These are phyloP conservation scores for Alectoria sarmentosa DNA, from an alignment of 495 filamentous ascomycete species.

Conservation along the genomic window DNA sequence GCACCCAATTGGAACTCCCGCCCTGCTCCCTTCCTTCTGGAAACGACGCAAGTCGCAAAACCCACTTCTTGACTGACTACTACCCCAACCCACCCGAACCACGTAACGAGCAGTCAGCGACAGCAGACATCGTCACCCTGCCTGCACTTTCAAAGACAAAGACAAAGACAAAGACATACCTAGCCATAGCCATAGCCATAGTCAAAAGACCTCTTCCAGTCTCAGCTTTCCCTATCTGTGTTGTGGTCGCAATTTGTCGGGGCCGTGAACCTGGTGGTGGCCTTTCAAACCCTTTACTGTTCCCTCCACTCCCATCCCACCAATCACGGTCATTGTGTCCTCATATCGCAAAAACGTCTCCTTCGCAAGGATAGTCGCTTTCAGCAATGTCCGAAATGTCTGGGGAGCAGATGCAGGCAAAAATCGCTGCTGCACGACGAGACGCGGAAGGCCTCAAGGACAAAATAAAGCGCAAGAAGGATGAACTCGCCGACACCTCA, in stretches of 20 bases:
- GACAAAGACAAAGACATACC: too few relatives aligned
- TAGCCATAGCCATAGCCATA: too few relatives aligned
- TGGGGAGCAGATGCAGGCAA: conserved; percentile 70
- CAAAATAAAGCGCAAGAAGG: conserved; percentile 98
- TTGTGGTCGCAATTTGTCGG: conserved; percentile 8
- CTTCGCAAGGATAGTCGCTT: conserved; percentile 4
- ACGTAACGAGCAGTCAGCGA: neutral
- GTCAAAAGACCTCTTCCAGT: neutral
- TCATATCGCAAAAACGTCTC: neutral
- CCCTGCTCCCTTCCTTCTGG: conserved; percentile 7
- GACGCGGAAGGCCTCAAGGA: conserved; percentile 98
- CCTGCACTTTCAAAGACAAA: neutral
- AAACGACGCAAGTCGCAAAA: conserved; percentile 7
- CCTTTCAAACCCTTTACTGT: conserved; percentile 10
- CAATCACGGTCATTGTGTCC: conserved; percentile 5
- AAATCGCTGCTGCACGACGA: conserved; percentile 92
- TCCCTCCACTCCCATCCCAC: conserved; percentile 7
- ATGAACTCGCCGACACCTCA: conserved; percentile 95
- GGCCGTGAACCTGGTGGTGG: conserved; percentile 11
- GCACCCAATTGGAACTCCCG: conserved; percentile 5
- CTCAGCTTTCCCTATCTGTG: neutral
- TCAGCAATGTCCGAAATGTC: conserved; percentile 52
- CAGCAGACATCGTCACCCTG: neutral
- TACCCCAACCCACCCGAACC: neutral
- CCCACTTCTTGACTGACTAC: neutral